Percentiles rank a stretch among this genome's conserved stretches.
Evolutionary conservation across 1,284 basidiomycete species (phyloP).

Genomic region (Fistulina hepatica): DNA sequence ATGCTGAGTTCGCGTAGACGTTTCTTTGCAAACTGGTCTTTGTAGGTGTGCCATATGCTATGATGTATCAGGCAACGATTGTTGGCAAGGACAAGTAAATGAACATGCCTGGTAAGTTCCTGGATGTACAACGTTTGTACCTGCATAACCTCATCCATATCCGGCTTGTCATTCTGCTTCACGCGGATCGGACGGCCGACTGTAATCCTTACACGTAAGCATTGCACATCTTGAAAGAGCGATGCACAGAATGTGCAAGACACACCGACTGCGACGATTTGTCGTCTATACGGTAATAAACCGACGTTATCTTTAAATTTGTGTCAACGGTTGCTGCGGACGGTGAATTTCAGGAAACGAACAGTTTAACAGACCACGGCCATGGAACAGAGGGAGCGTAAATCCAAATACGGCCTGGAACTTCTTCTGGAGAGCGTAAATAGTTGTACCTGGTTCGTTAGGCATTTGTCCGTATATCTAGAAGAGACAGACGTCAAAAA

Average conservation of each 20-base stretch:
- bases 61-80: background rate
- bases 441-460: slow-evolving; percentile 85
- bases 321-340: no score
- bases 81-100: slow-evolving; percentile 3
- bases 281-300: slow-evolving; percentile 86
- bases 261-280: slow-evolving; percentile 90
- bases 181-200: slow-evolving; percentile 87
- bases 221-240: background rate
- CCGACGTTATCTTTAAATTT: slow-evolving; percentile 66
- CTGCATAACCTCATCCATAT: slow-evolving; percentile 68
- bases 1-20: slow-evolving; percentile 63
- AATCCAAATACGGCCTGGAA: slow-evolving; percentile 93
- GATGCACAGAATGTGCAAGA: no score
- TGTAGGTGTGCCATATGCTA: slow-evolving; percentile 94
- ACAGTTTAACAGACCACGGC: slow-evolving; percentile 88
- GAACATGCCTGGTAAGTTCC: slow-evolving; percentile 73
- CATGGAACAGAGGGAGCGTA: slow-evolving; percentile 92
- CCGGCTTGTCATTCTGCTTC: slow-evolving; percentile 67
- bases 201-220: slow-evolving; percentile 19
- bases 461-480: slow-evolving; percentile 95
- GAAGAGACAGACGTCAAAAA: background rate
- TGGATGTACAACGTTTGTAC: slow-evolving; percentile 86
- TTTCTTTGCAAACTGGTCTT: slow-evolving; percentile 74
- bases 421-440: slow-evolving; percentile 79
- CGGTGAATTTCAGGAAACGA: slow-evolving; percentile 21